phyloP scores from a whole-genome alignment of 179 eudicot species.

The Nepenthes alata region DNA sequence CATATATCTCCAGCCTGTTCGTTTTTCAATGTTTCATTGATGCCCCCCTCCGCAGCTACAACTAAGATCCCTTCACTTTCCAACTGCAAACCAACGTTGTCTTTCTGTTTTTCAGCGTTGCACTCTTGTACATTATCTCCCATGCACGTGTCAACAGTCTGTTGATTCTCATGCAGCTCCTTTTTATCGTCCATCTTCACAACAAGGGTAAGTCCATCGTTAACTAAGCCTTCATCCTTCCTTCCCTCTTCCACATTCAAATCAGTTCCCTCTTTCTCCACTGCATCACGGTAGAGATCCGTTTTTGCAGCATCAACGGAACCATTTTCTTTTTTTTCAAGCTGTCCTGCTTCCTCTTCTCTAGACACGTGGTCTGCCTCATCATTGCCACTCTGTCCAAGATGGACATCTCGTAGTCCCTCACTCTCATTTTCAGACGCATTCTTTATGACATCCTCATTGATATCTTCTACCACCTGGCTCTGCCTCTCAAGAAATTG shows the following conservation, averaged over 20 bases:
- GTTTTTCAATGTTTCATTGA: too few relatives aligned
- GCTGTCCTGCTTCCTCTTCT: conserved; percentile 11
- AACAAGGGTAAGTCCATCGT: background rate
- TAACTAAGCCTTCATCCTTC: too few relatives aligned
- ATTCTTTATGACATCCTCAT: conserved; percentile 69
- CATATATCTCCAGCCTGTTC: background rate
- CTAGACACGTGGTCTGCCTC: conserved; percentile 36
- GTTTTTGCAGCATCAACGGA: background rate
- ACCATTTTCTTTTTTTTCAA: background rate
- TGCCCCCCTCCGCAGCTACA: too few relatives aligned
- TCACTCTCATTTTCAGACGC: conserved; percentile 66
- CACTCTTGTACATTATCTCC: too few relatives aligned
- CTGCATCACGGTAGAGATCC: too few relatives aligned
- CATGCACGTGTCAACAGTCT: background rate
- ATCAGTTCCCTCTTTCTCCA: too few relatives aligned
- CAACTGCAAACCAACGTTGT: background rate
- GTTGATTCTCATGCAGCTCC: conserved; percentile 4
- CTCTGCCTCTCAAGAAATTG: conserved; percentile 54
- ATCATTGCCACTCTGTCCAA: conserved; percentile 29
- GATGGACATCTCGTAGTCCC: conserved; percentile 24
- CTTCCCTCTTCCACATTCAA: too few relatives aligned
- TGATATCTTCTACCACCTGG: conserved; percentile 40
- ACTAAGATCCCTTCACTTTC: conserved; percentile 4
- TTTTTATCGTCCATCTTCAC: conserved; percentile 1
- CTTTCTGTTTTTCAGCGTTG: background rate